A percentile compares a stretch with the other conserved stretches of the same genome.
Evolutionary conservation across 805 yeast species (phyloP).

Genomic region (Metschnikowia orientalis): DNA sequence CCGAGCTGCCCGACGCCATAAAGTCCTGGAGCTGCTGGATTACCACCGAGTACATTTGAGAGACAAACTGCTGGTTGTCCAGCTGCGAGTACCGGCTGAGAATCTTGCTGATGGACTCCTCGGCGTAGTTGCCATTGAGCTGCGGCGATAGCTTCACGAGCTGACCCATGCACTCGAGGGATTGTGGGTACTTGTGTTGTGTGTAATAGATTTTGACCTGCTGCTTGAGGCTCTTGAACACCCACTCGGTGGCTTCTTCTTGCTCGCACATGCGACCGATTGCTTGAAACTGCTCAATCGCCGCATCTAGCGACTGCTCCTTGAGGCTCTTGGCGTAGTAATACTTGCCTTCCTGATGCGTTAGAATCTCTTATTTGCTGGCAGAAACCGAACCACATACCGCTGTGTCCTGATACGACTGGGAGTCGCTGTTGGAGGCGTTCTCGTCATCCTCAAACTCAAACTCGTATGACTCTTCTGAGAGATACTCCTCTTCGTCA

Average conservation of each 20-base stretch:
- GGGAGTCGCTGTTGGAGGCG: no score
- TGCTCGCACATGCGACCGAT: slow-evolving; percentile 21
- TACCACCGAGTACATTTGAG: slow-evolving; percentile 29
- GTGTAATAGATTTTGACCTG: slow-evolving; percentile 33
- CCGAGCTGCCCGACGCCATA: slow-evolving; percentile 17
- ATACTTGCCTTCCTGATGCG: slow-evolving; percentile 27
- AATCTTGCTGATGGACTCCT: slow-evolving; percentile 36
- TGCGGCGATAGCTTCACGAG: slow-evolving; percentile 22
- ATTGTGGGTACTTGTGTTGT: slow-evolving; percentile 20
- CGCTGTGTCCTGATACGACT: no score
- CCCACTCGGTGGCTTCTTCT: slow-evolving; percentile 27
- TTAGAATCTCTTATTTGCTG: slow-evolving; percentile 16
- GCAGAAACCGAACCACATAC: no score
- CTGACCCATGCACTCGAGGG: slow-evolving; percentile 21
- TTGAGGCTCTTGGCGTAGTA: slow-evolving; percentile 37
- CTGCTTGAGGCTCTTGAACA: slow-evolving; percentile 39
- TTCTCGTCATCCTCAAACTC: slow-evolving; percentile 34
- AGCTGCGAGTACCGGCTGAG: slow-evolving; percentile 30
- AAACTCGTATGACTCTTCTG: slow-evolving; percentile 40
- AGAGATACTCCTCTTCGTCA: slow-evolving; percentile 32
- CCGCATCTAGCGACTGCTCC: slow-evolving; percentile 22
- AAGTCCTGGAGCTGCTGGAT: slow-evolving; percentile 22
- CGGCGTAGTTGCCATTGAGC: slow-evolving; percentile 34
- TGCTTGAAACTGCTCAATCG: slow-evolving; percentile 12
- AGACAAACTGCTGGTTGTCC: slow-evolving; percentile 26